Evolutionary conservation across 2,329 filamentous ascomycete genomes (phyloP).

Genomic region (Aureobasidium vineae): DNA sequence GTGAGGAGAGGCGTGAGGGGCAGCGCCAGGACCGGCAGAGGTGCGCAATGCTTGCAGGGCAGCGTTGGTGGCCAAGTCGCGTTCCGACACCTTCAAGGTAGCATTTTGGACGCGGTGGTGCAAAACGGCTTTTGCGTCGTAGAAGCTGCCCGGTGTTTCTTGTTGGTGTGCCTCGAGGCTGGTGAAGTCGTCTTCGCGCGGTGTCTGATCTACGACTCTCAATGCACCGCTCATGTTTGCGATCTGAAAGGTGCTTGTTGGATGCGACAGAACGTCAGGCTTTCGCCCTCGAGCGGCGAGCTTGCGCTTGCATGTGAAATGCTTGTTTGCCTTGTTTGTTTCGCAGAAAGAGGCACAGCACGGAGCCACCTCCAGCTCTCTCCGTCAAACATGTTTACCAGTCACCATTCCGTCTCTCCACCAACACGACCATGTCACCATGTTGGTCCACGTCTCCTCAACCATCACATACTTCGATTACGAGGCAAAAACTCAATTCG

Average conservation of each 20-base stretch:
- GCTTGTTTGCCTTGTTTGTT: conserved; percentile 18
- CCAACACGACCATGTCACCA: not conserved
- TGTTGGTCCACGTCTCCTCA: not conserved
- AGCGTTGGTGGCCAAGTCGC: conserved; percentile 54
- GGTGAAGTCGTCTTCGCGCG: conserved; percentile 60
- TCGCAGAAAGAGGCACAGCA: too few species aligned
- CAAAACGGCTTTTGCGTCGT: conserved; percentile 67
- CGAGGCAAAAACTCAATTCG: not conserved
- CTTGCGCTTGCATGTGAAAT: conserved; percentile 11
- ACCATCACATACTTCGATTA: not conserved
- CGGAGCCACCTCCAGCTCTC: not conserved
- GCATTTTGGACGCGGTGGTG: conserved; percentile 60
- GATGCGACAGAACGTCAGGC: not conserved
- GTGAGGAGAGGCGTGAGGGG: conserved; percentile 37
- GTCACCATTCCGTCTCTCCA: not conserved
- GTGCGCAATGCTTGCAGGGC: conserved; percentile 50
- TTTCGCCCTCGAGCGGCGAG: not conserved
- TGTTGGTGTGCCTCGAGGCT: conserved; percentile 67
- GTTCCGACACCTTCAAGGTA: conserved; percentile 57
- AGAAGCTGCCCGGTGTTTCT: conserved; percentile 71
- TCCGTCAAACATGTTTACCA: not conserved
- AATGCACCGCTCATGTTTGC: conserved; percentile 16
- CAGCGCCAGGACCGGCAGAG: conserved; percentile 26
- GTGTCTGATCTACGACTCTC: conserved; percentile 56
- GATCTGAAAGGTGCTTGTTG: not conserved